These are phyloP conservation scores for Exophiala lecanii-corni DNA, from an alignment of 2,329 filamentous ascomycete species.

Conservation along the genomic window DNA sequence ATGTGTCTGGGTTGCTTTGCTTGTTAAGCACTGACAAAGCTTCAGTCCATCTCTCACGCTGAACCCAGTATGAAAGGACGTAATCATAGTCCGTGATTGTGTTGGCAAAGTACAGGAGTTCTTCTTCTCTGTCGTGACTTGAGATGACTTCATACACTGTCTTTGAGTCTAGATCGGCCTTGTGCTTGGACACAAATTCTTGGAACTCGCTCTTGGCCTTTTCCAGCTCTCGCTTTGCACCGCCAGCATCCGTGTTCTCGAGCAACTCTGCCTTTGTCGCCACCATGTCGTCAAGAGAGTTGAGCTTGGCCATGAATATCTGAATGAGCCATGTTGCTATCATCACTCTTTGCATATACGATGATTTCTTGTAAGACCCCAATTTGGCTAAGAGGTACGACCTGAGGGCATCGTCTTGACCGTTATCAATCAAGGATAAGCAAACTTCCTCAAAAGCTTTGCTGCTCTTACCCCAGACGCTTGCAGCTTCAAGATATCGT, in stretches of 20 bases:
- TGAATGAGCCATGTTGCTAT: conserved; percentile 93
- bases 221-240: conserved; percentile 68
- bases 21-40: conserved; percentile 84
- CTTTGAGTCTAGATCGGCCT: conserved; percentile 79
- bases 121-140: conserved; percentile 89
- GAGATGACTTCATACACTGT: conserved; percentile 95
- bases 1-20: conserved; percentile 86
- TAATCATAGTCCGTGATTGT: conserved; percentile 89
- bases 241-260: conserved; percentile 64
- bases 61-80: conserved; percentile 94
- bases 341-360: conserved; percentile 91
- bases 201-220: conserved; percentile 73
- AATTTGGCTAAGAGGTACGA: conserved; percentile 87
- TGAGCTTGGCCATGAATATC: conserved; percentile 95
- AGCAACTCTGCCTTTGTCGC: conserved; percentile 79
- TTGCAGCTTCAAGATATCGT: conserved; percentile 78
- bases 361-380: conserved; percentile 71
- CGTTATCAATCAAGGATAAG: conserved; percentile 81
- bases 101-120: conserved; percentile 86
- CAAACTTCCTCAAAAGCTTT: conserved; percentile 97
- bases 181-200: conserved; percentile 81
- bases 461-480: conserved; percentile 88
- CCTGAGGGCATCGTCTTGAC: conserved; percentile 82
- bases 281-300: conserved; percentile 89
- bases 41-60: conserved; percentile 86